Percentiles rank a stretch among this genome's conserved stretches.
Conservation (phyloP, 345 rosid genomes). For the Sonneratia alba region DNA sequence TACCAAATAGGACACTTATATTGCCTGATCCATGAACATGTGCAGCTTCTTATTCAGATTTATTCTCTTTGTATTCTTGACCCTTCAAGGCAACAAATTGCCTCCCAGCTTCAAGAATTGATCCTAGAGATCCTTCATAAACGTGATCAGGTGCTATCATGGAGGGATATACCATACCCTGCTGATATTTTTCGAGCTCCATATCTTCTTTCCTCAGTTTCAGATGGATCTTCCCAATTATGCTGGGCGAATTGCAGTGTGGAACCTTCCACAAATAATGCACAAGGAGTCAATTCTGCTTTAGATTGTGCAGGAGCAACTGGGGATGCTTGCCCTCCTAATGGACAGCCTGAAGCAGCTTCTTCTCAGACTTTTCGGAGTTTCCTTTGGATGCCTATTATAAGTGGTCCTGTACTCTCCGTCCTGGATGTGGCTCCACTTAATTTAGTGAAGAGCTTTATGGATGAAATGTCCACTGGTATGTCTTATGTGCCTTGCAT, state of each 20-base stretch:
- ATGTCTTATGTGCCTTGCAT: constrained; percentile 13
- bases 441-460: constrained; percentile 44
- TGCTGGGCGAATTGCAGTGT: background rate
- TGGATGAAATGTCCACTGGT: constrained; percentile 58
- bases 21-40: constrained; percentile 73
- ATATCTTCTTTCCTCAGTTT: background rate
- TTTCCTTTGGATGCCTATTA: constrained; percentile 34
- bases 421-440: constrained; percentile 56
- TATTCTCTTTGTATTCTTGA: constrained; percentile 71
- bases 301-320: background rate
- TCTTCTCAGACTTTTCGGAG: constrained; percentile 18
- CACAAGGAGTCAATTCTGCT: background rate
- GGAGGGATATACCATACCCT: constrained; percentile 48
- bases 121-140: constrained; percentile 56
- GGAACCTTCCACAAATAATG: background rate
- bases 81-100: constrained; percentile 57
- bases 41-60: constrained; percentile 83
- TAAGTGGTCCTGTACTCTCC: constrained; percentile 34
- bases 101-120: constrained; percentile 59
- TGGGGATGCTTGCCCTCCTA: background rate
- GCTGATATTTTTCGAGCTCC: constrained; percentile 23
- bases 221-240: background rate
- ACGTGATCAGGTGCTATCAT: constrained; percentile 39
- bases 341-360: constrained; percentile 21
- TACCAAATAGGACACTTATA: constrained; percentile 68